A percentile compares a stretch with the other conserved stretches of the same genome.
These are phyloP conservation scores for Aspergillus proliferans DNA, from an alignment of 2,329 filamentous ascomycete species.

Conservation along the genomic window DNA sequence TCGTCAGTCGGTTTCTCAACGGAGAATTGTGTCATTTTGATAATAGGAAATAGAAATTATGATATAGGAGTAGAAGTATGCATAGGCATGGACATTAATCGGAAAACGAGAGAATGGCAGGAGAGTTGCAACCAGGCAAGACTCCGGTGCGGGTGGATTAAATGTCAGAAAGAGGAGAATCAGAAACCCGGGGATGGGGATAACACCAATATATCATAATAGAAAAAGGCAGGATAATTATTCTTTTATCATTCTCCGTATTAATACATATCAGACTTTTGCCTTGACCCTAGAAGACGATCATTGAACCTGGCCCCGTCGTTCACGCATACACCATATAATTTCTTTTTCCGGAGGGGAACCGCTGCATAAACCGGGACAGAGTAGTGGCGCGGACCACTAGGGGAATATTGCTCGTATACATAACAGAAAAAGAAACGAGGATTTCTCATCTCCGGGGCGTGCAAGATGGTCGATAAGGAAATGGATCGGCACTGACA, in stretches of 20 bases:
- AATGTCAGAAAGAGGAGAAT: neutral
- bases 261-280: neutral
- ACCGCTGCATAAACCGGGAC: neutral
- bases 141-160: neutral
- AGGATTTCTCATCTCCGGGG: neutral
- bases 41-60: neutral
- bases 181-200: no score
- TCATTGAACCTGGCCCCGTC: neutral
- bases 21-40: neutral
- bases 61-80: neutral
- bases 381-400: neutral
- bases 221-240: neutral
- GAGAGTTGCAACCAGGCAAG: neutral
- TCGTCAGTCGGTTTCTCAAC: conserved; percentile 19
- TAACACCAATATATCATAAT: neutral
- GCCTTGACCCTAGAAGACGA: neutral
- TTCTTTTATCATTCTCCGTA: no score
- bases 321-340: neutral
- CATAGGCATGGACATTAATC: neutral
- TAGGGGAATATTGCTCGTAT: neutral
- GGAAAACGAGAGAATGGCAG: neutral
- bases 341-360: neutral
- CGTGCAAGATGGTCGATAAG: neutral
- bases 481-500: neutral
- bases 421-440: neutral